Evolutionary conservation across 768 basidiomycete genomes (phyloP), one percentile per base, ranked within the genome.

Genomic region (Leucosporidium scottii): DNA sequence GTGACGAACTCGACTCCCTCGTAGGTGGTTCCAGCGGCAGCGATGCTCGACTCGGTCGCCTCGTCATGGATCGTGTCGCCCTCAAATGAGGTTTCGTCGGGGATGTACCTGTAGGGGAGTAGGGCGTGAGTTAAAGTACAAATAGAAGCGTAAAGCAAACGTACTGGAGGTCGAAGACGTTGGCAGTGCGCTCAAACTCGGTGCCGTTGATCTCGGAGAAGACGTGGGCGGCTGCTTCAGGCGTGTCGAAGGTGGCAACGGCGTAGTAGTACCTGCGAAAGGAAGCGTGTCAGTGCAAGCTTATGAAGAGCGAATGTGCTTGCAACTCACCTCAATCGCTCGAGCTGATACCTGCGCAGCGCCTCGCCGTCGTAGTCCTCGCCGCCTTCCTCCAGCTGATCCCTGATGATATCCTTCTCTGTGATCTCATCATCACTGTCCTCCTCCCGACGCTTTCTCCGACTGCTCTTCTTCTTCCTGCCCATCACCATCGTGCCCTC

Each of bases 181-280:
- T 99, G 4, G 96, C 94, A 1, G 94, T 96, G 36, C 92, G 86
- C 78, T 98, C 96, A 21, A 98, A 84, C 77, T 99, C 96, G 3
- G 94, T 90, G 21, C 92, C 93, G 72, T 97, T 90, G 30, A 97
- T 83, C 76, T 98, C 93, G 39, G 82, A 79, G 75, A 88, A 89
- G 36, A 93, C 85, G 75, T 92, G 87, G 3, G 84, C 81, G 13
- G 93, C 91, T 6, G 92, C 83, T 44, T 85, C 83, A 15, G 84
- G 81, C 1, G 87, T 83, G 74, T 93, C 89, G 79, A 91, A 98
- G 61, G 90, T 89, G 3, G 91, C 86, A 62, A 99, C 84, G 20
- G 94, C 94, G 79, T 97, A 99, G 76, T 90, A 94, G 77, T 97
- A 99, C 66, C 93, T 96, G 76, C 51, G 70, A 60, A 66, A 21